A percentile compares a stretch with the other conserved stretches of the same genome.
Conservation (phyloP, 2,329 filamentous ascomycete genomes). For the Trichoderma pleuroti region DNA sequence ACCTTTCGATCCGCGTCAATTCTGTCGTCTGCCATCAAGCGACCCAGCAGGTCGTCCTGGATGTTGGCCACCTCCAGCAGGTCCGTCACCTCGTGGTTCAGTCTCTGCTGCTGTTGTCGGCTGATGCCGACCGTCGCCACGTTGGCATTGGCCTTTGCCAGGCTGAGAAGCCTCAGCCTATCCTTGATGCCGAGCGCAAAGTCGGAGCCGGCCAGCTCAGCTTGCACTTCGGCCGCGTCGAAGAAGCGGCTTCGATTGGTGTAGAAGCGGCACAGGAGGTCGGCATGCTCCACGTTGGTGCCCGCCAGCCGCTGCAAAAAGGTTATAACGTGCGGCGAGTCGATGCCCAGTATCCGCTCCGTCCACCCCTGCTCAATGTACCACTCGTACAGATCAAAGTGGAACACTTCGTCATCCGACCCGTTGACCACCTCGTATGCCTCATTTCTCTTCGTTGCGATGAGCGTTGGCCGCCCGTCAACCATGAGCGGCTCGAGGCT, state of each 20-base stretch:
- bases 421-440: slow-evolving; percentile 87
- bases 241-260: slow-evolving; percentile 80
- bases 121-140: slow-evolving; percentile 74
- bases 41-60: slow-evolving; percentile 83
- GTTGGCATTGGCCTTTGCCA: slow-evolving; percentile 88
- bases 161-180: slow-evolving; percentile 83
- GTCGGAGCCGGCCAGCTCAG: slow-evolving; percentile 75
- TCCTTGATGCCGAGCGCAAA: slow-evolving; percentile 77
- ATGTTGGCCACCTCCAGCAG: slow-evolving; percentile 91
- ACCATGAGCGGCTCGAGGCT: slow-evolving; percentile 66
- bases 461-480: slow-evolving; percentile 73
- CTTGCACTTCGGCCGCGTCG: slow-evolving; percentile 82
- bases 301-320: slow-evolving; percentile 77
- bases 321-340: slow-evolving; percentile 79
- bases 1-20: slow-evolving; percentile 60
- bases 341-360: slow-evolving; percentile 78
- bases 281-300: slow-evolving; percentile 72
- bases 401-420: slow-evolving; percentile 89
- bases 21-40: slow-evolving; percentile 69
- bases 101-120: slow-evolving; percentile 75
- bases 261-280: slow-evolving; percentile 90
- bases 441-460: slow-evolving; percentile 76
- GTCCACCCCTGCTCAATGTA: slow-evolving; percentile 83
- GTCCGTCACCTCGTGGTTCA: slow-evolving; percentile 80
- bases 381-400: slow-evolving; percentile 97